phyloP scores from a whole-genome alignment of 805 yeast species.

The Candida xyloterini region DNA sequence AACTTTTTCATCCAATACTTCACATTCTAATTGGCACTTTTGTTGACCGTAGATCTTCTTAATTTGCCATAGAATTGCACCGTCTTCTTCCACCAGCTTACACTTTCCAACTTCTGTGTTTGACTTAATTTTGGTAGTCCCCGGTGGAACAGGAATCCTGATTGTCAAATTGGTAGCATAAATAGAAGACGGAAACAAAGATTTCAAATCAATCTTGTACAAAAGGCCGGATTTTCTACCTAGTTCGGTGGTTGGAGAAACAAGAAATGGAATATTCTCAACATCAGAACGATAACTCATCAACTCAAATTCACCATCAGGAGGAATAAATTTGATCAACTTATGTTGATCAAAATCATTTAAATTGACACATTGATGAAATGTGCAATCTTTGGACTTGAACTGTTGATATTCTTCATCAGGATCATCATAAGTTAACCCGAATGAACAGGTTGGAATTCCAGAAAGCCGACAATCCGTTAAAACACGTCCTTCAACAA shows the following conservation, averaged over 20 bases:
- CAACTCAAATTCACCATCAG: conserved; percentile 83
- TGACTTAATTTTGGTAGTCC: conserved; percentile 46
- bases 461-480: conserved; percentile 76
- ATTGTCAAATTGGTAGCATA: conserved; percentile 63
- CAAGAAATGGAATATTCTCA: conserved; percentile 66
- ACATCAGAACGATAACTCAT: conserved; percentile 68
- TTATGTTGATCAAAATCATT: conserved; percentile 63
- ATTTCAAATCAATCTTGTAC: conserved; percentile 58
- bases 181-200: conserved; percentile 56
- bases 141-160: conserved; percentile 67
- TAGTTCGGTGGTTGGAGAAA: conserved; percentile 52
- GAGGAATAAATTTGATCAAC: conserved; percentile 72
- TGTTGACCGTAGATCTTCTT: conserved; percentile 64
- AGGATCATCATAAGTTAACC: conserved; percentile 44
- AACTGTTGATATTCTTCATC: conserved; percentile 6
- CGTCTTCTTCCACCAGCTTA: conserved; percentile 64
- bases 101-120: conserved; percentile 59
- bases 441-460: conserved; percentile 79
- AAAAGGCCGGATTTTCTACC: conserved; percentile 45
- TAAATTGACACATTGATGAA: conserved; percentile 83
- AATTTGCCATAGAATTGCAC: conserved; percentile 66
- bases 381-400: conserved; percentile 67
- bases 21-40: conserved; percentile 49
- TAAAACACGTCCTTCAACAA: conserved; percentile 71
- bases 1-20: conserved; percentile 35